Evolutionary conservation across 495 filamentous ascomycete genomes (phyloP), one percentile per base, ranked within the genome.

Genomic region (Trichoderma gamsii): DNA sequence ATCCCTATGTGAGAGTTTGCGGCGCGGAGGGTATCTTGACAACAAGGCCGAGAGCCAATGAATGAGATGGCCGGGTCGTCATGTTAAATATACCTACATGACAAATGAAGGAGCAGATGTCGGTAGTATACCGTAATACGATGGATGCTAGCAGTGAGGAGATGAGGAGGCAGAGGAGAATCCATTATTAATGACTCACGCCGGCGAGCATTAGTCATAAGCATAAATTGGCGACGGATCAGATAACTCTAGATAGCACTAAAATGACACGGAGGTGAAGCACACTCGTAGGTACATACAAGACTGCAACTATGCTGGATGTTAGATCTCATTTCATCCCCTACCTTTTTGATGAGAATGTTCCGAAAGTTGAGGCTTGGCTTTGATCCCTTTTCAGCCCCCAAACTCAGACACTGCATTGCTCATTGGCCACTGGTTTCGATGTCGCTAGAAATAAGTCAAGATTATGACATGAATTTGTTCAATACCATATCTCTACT

Each of bases 171-270:
- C n/a, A 15, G 15, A 49, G 15, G 15, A 38, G 44, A 16, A n/a
- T n/a, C 44, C 44, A 18, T 49, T 49, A n/a, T 52, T 21, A 21
- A 52, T 52, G 49, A 52, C 49, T 52, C 49, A 52, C 49, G 49
- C 49, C 49, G 49, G n/a, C 49, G 21, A 23, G 4, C n/a, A 52
- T 52, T 52, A 52, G 49, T 52, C 49, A 52, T 23, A 52, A 38
- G 44, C 35, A 38, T 38, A 49, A 49, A 7, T 21, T 7, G 49
- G 49, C 21, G 16, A 11, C 18, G 6, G 18, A 23, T 52, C 49
- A 21, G 18, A 21, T 23, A 21, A 23, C n/a, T 52, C 49, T 52
- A 25, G 13, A 18, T 16, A 18, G 43, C 18, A 46, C 43, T 16
- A 46, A 15, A 46, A 16, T 46, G 2, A 46, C 43, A 46, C 12